phyloP scores from a whole-genome alignment of 2,329 filamentous ascomycete genomes.

The Neofusicoccum cordaticola region DNA sequence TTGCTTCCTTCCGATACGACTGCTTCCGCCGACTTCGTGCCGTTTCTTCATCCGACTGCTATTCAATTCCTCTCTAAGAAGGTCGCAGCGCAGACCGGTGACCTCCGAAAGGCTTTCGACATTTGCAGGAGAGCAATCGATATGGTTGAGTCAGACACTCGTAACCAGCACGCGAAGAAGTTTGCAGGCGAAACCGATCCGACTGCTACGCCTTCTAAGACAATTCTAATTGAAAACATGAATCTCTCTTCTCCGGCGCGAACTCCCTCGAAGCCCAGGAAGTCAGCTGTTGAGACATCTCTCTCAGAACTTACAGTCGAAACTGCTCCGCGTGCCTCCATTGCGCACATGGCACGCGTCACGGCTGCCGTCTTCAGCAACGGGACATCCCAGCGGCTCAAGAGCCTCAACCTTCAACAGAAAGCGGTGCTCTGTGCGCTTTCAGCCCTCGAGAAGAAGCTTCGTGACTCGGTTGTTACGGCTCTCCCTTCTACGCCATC shows the following conservation, averaged over 20 bases:
- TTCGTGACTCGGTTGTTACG: constrained; percentile 42
- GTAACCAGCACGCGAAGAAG: constrained; percentile 66
- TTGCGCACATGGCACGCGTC: constrained; percentile 87
- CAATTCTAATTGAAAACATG: constrained; percentile 74
- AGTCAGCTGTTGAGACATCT: constrained; percentile 34
- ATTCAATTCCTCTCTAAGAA: constrained; percentile 94
- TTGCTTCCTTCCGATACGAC: constrained; percentile 57
- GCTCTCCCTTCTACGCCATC: constrained; percentile 36
- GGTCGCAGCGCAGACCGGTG: constrained; percentile 88
- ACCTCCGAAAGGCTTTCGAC: constrained; percentile 92
- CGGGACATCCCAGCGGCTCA: constrained; percentile 78
- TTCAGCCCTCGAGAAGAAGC: constrained; percentile 78
- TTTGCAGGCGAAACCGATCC: constrained; percentile 52
- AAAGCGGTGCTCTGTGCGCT: constrained; percentile 91
- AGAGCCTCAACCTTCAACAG: constrained; percentile 89
- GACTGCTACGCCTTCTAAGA: constrained; percentile 67
- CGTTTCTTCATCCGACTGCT: constrained; percentile 89
- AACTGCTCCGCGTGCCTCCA: constrained; percentile 82
- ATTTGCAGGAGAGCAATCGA: constrained; percentile 88
- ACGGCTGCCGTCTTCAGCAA: constrained; percentile 89
- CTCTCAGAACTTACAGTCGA: constrained; percentile 65
- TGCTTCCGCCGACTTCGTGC: constrained; percentile 60
- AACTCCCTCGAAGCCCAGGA: constrained; percentile 38
- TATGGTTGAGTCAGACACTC: constrained; percentile 80
- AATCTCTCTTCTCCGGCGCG: constrained; percentile 63